Base-by-base conservation (phyloP, 106 monocot species). In the Alisma plantagoaquatica region DNA sequence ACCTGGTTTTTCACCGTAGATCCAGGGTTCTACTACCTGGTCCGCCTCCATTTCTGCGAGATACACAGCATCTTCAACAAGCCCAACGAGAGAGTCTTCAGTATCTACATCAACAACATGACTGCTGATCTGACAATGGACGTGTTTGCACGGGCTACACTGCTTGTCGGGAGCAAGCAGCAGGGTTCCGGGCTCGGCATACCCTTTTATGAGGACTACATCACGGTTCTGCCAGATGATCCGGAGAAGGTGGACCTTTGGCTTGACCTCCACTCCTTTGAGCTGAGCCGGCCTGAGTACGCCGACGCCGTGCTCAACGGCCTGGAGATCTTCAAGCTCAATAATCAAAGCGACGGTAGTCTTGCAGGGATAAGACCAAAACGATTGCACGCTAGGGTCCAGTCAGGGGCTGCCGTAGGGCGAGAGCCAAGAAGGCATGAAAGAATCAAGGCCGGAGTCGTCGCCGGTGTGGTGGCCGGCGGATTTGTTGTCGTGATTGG, bases 21-120 rank as follows among this genome's bases (percentile, higher is more conserved):
- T 23, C 73, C 71, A 0, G 86, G 82, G 8, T 82, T 86, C 65
- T 49, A 55, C 54, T 82, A 92, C 73, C 57, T 92, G 45, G 26
- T 86, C 2, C 33, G 92, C 29, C 46, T 92, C 29, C 92, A 92
- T 63, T 81, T 92, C 52, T 86, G 86, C 22, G 92, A 92, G 82
- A 73, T 77, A 46, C 69, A 70, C 47, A 69, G 74, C 51, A 69
- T 69, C 0, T 53, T 82, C n/a, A 77, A 73, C 22, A 62, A 35
- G 41, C 0, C 8, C 6, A 82, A 77, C 52, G 53, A 63, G 67
- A 73, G 77, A 62, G 69, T 70, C 11, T 82, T 82, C 55, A 16
- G 66, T 27, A 73, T 82, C 33, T 77, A 41, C 33, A 58, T 82
- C 46, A 62, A 74, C 54, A 82, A 77, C 49, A 61, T 60, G 52